A percentile compares a stretch with the other conserved stretches of the same genome.
Evolutionary conservation across 2,329 filamentous ascomycete species (phyloP).

Genomic region (Colletotrichum neosansevieriae): DNA sequence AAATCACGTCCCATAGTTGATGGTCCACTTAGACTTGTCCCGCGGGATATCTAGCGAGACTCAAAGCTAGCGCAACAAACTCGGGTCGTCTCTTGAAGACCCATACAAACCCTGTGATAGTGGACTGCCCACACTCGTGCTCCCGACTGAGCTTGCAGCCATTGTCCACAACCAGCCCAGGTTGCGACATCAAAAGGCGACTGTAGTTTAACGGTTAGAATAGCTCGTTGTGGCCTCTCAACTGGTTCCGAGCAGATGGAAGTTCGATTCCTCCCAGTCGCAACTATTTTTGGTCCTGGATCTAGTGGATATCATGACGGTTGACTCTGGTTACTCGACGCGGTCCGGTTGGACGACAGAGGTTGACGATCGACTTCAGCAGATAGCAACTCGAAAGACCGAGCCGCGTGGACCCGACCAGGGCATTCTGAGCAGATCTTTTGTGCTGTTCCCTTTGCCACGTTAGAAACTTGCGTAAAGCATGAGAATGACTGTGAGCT

Average conservation of each 20-base stretch:
- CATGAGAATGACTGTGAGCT: not conserved
- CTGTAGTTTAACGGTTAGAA: constrained; percentile 31
- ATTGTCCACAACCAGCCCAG: not conserved
- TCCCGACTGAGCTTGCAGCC: not conserved
- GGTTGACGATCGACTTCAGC: not conserved
- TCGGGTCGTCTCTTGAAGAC: not conserved
- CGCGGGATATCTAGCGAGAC: too few species aligned
- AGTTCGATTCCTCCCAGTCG: constrained; percentile 32
- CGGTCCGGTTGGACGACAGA: not conserved
- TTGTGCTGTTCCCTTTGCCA: not conserved
- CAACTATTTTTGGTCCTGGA: constrained; percentile 1
- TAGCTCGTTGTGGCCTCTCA: constrained; percentile 34
- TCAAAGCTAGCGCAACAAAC: too few species aligned
- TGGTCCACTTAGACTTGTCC: too few species aligned
- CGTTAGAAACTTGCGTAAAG: not conserved
- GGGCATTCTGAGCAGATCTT: not conserved
- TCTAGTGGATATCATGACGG: not conserved
- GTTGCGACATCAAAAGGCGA: not conserved
- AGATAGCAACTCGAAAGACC: not conserved
- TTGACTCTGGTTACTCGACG: not conserved
- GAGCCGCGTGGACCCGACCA: not conserved
- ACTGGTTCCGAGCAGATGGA: constrained; percentile 32
- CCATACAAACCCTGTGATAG: constrained; percentile 13
- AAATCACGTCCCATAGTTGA: too few species aligned
- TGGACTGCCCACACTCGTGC: constrained; percentile 12